These are phyloP conservation scores for Trypethelium eluteriae DNA, from an alignment of 495 filamentous ascomycete species.

Conservation along the genomic window DNA sequence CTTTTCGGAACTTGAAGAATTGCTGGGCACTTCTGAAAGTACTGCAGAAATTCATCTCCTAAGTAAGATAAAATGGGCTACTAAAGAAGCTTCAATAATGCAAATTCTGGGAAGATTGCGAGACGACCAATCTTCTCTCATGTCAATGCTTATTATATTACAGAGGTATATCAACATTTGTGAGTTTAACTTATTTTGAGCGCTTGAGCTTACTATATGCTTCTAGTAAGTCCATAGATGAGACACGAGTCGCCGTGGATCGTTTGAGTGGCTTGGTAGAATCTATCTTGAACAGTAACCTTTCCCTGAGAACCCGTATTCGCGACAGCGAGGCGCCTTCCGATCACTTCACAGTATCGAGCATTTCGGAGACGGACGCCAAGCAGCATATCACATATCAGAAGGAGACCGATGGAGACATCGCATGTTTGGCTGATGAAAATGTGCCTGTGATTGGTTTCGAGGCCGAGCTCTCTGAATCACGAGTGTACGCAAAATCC, in stretches of 20 bases:
- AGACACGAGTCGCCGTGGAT: neutral
- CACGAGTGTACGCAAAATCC: neutral
- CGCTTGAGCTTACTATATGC: neutral
- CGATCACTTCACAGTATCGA: neutral
- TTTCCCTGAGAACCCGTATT: neutral
- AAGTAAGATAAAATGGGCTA: conserved; percentile 27
- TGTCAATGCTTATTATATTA: conserved; percentile 27
- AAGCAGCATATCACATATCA: neutral
- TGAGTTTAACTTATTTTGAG: neutral
- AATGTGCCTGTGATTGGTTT: neutral
- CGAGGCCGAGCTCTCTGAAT: neutral
- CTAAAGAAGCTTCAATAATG: conserved; percentile 23
- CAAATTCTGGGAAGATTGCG: conserved; percentile 25
- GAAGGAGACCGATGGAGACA: neutral
- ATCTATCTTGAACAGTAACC: neutral
- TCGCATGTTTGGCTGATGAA: neutral
- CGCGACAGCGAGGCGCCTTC: neutral
- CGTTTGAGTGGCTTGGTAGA: neutral
- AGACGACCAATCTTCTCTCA: conserved; percentile 26
- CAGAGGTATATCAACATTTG: neutral
- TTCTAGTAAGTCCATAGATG: neutral
- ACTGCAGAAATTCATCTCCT: conserved; percentile 20
- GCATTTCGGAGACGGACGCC: neutral
- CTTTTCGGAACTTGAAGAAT: conserved; percentile 31
- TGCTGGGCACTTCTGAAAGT: conserved; percentile 20